phyloP scores from a whole-genome alignment of 345 rosid species.

The Citrus cavaleriei region DNA sequence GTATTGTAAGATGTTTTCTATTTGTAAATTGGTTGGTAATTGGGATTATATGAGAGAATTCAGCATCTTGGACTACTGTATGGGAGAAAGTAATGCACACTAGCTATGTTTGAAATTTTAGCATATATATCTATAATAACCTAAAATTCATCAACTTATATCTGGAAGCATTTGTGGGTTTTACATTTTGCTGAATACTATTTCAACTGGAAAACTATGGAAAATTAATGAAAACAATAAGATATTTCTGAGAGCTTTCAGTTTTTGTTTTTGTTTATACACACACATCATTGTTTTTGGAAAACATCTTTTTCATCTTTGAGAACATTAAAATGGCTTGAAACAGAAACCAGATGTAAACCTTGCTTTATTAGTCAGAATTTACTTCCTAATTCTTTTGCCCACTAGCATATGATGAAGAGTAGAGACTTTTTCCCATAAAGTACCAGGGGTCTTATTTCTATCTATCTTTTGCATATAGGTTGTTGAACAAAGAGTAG shows the following conservation, averaged over 20 bases:
- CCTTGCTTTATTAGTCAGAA: background rate
- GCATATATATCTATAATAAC: background rate
- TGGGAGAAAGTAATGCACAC: background rate
- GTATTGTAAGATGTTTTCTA: background rate
- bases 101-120: background rate
- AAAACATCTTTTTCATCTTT: background rate
- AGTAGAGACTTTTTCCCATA: background rate
- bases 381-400: background rate
- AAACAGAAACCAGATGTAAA: background rate
- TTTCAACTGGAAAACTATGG: background rate
- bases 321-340: background rate
- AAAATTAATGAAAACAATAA: background rate
- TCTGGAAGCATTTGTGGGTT: background rate
- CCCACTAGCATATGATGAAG: background rate
- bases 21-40: background rate
- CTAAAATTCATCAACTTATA: background rate
- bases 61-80: background rate
- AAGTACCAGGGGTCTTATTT: background rate
- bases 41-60: background rate
- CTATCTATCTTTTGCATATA: constrained; percentile 23
- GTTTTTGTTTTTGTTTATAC: background rate
- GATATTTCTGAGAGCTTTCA: background rate
- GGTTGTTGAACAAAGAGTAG: constrained; percentile 96
- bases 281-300: background rate
- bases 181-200: background rate